Evolutionary conservation across 495 filamentous ascomycete genomes (phyloP), one percentile per base, ranked within the genome.

Genomic region (Glutinoglossum americanum): DNA sequence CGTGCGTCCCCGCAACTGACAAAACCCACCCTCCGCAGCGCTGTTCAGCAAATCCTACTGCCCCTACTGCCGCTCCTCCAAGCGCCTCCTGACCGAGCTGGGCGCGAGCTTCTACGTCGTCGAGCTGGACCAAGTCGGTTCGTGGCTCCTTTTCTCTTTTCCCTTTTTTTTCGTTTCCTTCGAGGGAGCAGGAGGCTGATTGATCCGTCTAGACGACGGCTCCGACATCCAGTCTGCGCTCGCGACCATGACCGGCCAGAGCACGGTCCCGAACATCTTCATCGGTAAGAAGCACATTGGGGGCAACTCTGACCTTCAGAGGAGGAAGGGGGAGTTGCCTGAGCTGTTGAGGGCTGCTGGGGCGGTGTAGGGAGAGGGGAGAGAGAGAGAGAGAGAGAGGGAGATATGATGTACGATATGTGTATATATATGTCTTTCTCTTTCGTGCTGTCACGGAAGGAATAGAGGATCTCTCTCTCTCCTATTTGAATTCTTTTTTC

Each of bases 21-120:
- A n/a, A n/a, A n/a, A n/a, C n/a, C n/a, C n/a, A n/a, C n/a, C n/a
- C n/a, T n/a, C n/a, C n/a, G n/a, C 33, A 89, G 86, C 89, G 60
- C 84, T 98, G 62, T 98, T 98, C 78, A 85, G 80, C 68, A 99
- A 99, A 73, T 86, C 83, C 15, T 94, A 84, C 72, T 99, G 92
- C 77, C 89, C 90, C n/a, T 90, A 94, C 79, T 97, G 90, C 76
- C 72, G 67, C 32, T 76, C 88, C 56, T 79, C 81, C 61, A 96
- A 96, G 80, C 55, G 68, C 10, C 73, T 87, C 39, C 74, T 99
- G 62, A 75, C 71, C 62, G 70, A 80, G 39, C 51, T 78, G 59
- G 79, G 80, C 61, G 89, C 86, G 48, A 86, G 88, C 65, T 87
- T 78, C 69, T 80, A 75, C 63, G 61, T 72, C 32, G 72, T 94